Percentiles rank a stretch among this genome's conserved stretches.
Conservation (phyloP, 345 rosid species). For the Physaria fendleri region DNA sequence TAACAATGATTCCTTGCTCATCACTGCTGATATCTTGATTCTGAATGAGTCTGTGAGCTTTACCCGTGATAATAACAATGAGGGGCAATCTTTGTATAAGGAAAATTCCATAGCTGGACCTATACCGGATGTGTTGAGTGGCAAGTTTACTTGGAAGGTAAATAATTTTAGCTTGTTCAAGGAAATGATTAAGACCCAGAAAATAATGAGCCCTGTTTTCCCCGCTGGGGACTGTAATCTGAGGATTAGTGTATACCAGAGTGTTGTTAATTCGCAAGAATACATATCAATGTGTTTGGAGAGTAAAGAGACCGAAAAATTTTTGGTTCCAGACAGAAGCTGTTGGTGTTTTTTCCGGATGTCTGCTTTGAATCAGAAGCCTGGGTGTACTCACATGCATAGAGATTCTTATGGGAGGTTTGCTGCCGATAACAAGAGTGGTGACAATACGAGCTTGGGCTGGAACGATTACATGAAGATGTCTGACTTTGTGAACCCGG, state of each 20-base stretch:
- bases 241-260: slow-evolving; percentile 89
- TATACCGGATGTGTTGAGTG: slow-evolving; percentile 77
- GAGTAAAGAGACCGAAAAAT: slow-evolving; percentile 94
- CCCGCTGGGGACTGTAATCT: slow-evolving; percentile 96
- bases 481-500: slow-evolving; percentile 67
- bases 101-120: slow-evolving; percentile 57
- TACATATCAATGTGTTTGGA: slow-evolving; percentile 95
- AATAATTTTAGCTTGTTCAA: slow-evolving; percentile 91
- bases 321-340: slow-evolving; percentile 58
- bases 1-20: slow-evolving; percentile 59
- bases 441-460: slow-evolving; percentile 93
- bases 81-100: slow-evolving; percentile 44
- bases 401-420: slow-evolving; percentile 90
- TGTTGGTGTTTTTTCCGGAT: slow-evolving; percentile 99
- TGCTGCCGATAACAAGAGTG: slow-evolving; percentile 89
- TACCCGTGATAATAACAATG: slow-evolving; percentile 70
- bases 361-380: slow-evolving; percentile 88
- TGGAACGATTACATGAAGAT: slow-evolving; percentile 99
- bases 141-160: slow-evolving; percentile 96
- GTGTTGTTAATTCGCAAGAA: slow-evolving; percentile 76
- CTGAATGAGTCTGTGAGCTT: slow-evolving; percentile 82
- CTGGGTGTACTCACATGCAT: slow-evolving; percentile 85
- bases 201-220: slow-evolving; percentile 97
- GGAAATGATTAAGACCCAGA: slow-evolving; percentile 96
- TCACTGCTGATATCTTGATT: slow-evolving; percentile 86